Conservation (phyloP, 1,284 basidiomycete species). For the Bondarzewia mesenterica region DNA sequence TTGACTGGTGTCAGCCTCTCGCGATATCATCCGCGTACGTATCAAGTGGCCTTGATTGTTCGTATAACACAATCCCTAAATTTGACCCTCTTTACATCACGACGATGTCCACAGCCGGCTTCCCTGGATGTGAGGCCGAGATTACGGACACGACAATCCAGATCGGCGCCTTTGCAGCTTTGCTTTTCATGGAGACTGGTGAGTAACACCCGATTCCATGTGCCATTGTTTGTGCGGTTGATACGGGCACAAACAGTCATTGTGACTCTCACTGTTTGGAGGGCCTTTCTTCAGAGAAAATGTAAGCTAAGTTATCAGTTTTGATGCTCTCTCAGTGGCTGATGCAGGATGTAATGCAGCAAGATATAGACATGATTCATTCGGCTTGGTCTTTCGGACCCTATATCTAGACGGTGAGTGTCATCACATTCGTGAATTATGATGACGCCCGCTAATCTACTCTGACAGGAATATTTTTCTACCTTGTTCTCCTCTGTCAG, state of each 20-base stretch:
- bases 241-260: background rate
- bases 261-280: background rate
- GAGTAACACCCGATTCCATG: background rate
- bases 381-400: background rate
- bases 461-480: background rate
- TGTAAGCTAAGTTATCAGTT: background rate
- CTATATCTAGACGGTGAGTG: background rate
- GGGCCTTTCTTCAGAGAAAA: background rate
- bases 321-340: background rate
- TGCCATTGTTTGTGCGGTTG: background rate
- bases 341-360: background rate
- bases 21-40: too few relatives aligned
- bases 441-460: too few relatives aligned
- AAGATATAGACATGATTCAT: background rate
- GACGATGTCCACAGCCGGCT: background rate
- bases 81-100: background rate
- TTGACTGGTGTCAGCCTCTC: too few relatives aligned
- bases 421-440: background rate
- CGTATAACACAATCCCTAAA: background rate
- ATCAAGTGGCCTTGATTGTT: too few relatives aligned
- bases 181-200: slow-evolving; percentile 3
- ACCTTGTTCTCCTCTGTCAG: background rate
- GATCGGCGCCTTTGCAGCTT: background rate
- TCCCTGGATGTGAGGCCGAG: background rate
- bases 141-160: background rate